A percentile compares a stretch with the other conserved stretches of the same genome.
Evolutionary conservation across 768 basidiomycete species (phyloP).

Genomic region (Rhizopogon roseolus): DNA sequence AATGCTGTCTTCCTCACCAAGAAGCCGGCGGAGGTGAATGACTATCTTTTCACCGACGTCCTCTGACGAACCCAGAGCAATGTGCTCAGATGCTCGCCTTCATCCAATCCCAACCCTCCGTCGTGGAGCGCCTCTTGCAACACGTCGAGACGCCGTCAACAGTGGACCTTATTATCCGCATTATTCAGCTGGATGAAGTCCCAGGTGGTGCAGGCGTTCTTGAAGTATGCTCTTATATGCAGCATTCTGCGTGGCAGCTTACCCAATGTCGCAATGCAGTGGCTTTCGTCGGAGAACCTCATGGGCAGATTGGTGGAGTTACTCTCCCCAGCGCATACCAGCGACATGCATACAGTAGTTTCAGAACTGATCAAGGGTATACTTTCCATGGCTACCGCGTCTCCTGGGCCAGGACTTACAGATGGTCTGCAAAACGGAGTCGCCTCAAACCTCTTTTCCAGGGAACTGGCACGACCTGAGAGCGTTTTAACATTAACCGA

Average conservation of each 20-base stretch:
- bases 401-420: constrained; percentile 70
- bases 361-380: constrained; percentile 92
- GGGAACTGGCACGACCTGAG: constrained; percentile 75
- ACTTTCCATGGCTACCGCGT: constrained; percentile 89
- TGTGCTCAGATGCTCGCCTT: constrained; percentile 81
- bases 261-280: constrained; percentile 45
- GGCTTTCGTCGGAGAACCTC: constrained; percentile 82
- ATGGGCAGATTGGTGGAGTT: constrained; percentile 78
- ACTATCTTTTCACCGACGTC: constrained; percentile 12
- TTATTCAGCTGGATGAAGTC: constrained; percentile 86
- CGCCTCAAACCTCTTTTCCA: constrained; percentile 81
- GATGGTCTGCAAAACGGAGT: constrained; percentile 65
- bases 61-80: constrained; percentile 11
- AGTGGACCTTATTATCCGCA: constrained; percentile 85
- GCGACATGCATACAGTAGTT: constrained; percentile 79
- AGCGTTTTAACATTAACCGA: constrained; percentile 67
- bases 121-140: constrained; percentile 76
- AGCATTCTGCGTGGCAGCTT: constrained; percentile 24
- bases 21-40: constrained; percentile 81
- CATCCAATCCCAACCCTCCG: constrained; percentile 75
- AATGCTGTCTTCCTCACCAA: constrained; percentile 85
- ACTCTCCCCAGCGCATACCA: constrained; percentile 71
- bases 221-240: constrained; percentile 58
- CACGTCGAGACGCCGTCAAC: constrained; percentile 90
- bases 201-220: constrained; percentile 78